Evolutionary conservation across 441 rosid genomes (phyloP).

Genomic region (Bruguiera hainesii): DNA sequence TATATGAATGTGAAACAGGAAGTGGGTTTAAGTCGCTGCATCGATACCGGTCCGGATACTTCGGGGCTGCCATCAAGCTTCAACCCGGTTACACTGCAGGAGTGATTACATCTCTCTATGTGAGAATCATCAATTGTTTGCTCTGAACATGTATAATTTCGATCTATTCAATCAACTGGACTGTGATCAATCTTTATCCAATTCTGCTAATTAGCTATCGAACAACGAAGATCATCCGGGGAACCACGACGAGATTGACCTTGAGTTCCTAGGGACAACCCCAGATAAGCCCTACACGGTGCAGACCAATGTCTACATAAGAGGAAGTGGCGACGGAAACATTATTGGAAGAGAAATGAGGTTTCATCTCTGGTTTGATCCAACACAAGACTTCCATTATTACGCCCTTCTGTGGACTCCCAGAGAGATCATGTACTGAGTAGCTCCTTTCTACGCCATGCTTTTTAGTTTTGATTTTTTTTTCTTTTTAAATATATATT

Average conservation of each 20-base stretch:
- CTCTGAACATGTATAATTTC: not conserved
- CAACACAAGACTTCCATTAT: slow-evolving; percentile 71
- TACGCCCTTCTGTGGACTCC: slow-evolving; percentile 92
- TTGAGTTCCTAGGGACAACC: slow-evolving; percentile 90
- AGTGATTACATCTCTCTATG: slow-evolving; percentile 86
- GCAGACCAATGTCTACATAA: slow-evolving; percentile 88
- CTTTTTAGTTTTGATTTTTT: no score
- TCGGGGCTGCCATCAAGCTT: slow-evolving; percentile 77
- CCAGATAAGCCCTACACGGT: slow-evolving; percentile 82
- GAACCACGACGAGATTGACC: slow-evolving; percentile 88
- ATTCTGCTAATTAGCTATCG: slow-evolving; percentile 46
- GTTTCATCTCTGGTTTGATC: slow-evolving; percentile 95
- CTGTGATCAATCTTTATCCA: not conserved
- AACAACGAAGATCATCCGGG: slow-evolving; percentile 85
- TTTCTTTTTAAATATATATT: no score
- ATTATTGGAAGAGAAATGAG: slow-evolving; percentile 92
- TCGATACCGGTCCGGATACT: slow-evolving; percentile 77
- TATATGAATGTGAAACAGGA: slow-evolving; percentile 36
- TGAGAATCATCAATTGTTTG: slow-evolving; percentile 16
- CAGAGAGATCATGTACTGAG: slow-evolving; percentile 60
- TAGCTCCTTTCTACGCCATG: no score
- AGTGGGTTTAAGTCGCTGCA: slow-evolving; percentile 87
- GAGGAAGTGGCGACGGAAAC: slow-evolving; percentile 93
- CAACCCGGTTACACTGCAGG: slow-evolving; percentile 96
- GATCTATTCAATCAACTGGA: not conserved